Conservation (phyloP, 2,329 filamentous ascomycete genomes). For the Metarhizium robertsii region DNA sequence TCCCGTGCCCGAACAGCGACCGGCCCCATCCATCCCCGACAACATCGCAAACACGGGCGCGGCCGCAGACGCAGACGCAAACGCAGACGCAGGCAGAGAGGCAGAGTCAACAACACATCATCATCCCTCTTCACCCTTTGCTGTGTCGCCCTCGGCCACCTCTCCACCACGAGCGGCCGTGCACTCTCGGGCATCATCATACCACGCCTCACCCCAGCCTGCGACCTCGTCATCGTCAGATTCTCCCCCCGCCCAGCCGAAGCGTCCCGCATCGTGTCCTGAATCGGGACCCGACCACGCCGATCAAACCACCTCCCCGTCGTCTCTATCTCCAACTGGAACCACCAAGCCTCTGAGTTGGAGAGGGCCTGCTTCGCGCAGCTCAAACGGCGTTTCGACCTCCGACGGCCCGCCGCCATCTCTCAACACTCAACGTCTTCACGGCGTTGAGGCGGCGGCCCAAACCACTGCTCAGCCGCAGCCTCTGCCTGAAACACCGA, state of each 20-base stretch:
- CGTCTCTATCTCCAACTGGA: constrained; percentile 14
- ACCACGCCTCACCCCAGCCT: neutral
- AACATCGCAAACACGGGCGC: constrained; percentile 9
- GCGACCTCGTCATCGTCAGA: constrained; percentile 5
- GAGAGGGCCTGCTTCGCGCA: constrained; percentile 29
- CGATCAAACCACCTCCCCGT: constrained; percentile 10
- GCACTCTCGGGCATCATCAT: constrained; percentile 8
- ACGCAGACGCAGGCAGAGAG: constrained; percentile 14
- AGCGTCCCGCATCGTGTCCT: constrained; percentile 9
- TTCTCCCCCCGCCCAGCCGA: constrained; percentile 2
- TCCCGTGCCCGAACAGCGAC: neutral
- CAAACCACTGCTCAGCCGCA: constrained; percentile 5
- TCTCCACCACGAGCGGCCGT: constrained; percentile 6
- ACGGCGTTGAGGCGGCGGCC: constrained; percentile 16
- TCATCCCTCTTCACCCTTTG: neutral
- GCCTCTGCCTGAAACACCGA: constrained; percentile 12
- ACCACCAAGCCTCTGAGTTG: constrained; percentile 24
- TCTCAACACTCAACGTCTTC: constrained; percentile 23
- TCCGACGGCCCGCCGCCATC: constrained; percentile 21
- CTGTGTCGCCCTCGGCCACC: constrained; percentile 1
- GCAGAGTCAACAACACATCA: constrained; percentile 11
- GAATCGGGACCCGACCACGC: constrained; percentile 13
- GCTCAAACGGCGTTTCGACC: constrained; percentile 24
- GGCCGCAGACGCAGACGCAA: constrained; percentile 9
- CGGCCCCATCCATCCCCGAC: constrained; percentile 9